These are phyloP conservation scores for Nemophila menziesii DNA, from an alignment of 257 asterid genomes.

Conservation along the genomic window DNA sequence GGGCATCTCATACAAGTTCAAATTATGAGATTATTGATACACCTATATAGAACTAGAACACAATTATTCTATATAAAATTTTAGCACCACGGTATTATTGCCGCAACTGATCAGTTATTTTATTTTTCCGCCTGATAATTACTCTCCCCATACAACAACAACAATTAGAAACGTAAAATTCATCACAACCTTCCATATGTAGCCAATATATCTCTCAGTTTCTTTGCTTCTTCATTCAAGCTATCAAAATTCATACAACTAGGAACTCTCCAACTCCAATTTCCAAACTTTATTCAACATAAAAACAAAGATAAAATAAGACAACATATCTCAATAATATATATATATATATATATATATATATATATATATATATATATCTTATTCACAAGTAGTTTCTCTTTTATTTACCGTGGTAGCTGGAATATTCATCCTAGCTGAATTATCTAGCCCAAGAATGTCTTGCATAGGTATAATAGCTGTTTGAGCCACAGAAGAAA, in stretches of 20 bases:
- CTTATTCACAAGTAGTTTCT: no score
- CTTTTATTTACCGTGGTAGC: conserved; percentile 80
- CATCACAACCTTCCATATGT: conserved; percentile 56
- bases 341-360: no score
- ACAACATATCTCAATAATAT: no score
- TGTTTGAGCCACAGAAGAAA: conserved; percentile 80
- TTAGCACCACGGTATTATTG: not conserved
- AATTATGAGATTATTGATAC: no score
- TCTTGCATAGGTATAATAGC: conserved; percentile 96
- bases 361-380: no score
- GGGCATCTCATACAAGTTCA: no score
- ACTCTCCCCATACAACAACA: not conserved
- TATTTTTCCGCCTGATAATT: not conserved
- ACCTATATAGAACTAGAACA: no score
- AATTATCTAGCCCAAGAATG: conserved; percentile 69
- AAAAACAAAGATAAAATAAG: no score
- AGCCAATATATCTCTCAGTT: conserved; percentile 47
- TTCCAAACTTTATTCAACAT: conserved; percentile 50
- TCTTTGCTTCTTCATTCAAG: conserved; percentile 57
- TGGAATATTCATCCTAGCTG: conserved; percentile 90
- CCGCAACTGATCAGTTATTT: not conserved
- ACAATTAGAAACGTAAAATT: no score
- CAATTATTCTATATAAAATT: no score
- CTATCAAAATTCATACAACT: conserved; percentile 46
- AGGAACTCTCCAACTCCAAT: conserved; percentile 98